Percentiles rank a stretch among this genome's conserved stretches.
phyloP scores from a whole-genome alignment of 1,284 basidiomycete genomes.

The Neotropicomus parvogracilis region DNA sequence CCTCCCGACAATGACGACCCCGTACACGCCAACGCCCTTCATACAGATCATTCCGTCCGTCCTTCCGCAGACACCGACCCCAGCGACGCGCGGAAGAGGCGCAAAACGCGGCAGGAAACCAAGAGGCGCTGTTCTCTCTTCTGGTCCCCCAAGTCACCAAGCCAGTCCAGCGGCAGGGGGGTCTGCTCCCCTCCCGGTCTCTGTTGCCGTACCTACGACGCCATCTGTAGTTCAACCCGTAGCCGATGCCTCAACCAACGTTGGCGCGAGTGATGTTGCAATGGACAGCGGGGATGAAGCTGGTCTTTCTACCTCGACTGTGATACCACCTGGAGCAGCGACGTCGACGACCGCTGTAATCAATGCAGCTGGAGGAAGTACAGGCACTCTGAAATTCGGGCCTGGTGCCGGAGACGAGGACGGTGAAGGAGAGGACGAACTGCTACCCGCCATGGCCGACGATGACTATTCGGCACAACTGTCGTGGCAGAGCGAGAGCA shows the following conservation, averaged over 20 bases:
- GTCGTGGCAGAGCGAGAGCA: slow-evolving; percentile 78
- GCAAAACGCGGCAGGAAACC: slow-evolving; percentile 61
- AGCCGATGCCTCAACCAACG: background rate
- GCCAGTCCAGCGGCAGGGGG: background rate
- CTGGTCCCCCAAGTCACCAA: slow-evolving; percentile 22
- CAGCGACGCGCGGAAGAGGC: slow-evolving; percentile 41
- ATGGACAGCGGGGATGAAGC: slow-evolving; percentile 23
- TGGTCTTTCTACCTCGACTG: slow-evolving; percentile 12
- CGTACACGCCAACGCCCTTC: slow-evolving; percentile 29
- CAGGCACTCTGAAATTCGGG: slow-evolving; percentile 18
- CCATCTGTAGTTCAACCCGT: slow-evolving; percentile 13
- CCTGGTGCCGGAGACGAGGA: slow-evolving; percentile 31
- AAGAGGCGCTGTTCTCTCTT: slow-evolving; percentile 37
- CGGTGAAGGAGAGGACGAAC: slow-evolving; percentile 69
- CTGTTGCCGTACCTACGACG: slow-evolving; percentile 7
- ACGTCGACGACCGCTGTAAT: background rate
- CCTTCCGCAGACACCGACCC: slow-evolving; percentile 29
- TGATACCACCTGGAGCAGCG: background rate
- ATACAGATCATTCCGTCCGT: slow-evolving; percentile 30
- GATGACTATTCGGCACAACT: slow-evolving; percentile 79
- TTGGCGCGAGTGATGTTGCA: slow-evolving; percentile 5
- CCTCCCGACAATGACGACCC: slow-evolving; percentile 23
- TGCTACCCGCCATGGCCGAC: slow-evolving; percentile 77
- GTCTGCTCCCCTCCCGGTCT: slow-evolving; percentile 20
- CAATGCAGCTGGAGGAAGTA: background rate